These are phyloP conservation scores for Penicillium samsonianum DNA, from an alignment of 495 filamentous ascomycete species.

Conservation along the genomic window DNA sequence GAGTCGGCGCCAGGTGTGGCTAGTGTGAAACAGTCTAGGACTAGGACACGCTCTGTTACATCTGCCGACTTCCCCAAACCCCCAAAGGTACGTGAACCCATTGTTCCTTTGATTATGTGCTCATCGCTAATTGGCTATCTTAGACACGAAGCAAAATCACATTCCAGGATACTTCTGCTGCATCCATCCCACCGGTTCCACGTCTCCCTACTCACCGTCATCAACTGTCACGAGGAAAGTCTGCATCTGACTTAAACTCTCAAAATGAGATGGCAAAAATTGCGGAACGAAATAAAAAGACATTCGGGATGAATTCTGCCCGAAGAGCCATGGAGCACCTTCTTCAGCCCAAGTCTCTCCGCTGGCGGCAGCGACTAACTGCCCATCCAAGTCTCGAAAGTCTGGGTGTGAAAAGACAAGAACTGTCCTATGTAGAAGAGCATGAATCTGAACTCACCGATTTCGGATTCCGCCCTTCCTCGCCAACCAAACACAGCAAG, in stretches of 20 bases:
- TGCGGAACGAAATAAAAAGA: conserved; percentile 19
- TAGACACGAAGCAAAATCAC: conserved; percentile 7
- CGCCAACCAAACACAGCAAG: conserved; percentile 33
- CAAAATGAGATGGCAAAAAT: conserved; percentile 12
- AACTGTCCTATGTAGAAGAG: conserved; percentile 31
- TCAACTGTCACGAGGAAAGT: conserved; percentile 25
- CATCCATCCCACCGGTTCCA: conserved; percentile 17
- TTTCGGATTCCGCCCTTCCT: conserved; percentile 35
- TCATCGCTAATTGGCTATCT: background rate
- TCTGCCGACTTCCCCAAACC: conserved; percentile 10
- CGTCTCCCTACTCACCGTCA: conserved; percentile 21
- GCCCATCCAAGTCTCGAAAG: conserved; percentile 44
- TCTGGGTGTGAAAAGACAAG: conserved; percentile 35
- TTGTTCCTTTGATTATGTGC: background rate
- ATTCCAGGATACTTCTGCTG: conserved; percentile 12
- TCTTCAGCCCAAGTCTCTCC: conserved; percentile 28
- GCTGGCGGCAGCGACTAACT: conserved; percentile 36
- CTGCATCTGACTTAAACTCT: conserved; percentile 21
- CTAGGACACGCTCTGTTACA: conserved; percentile 9
- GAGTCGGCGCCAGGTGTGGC: conserved; percentile 18
- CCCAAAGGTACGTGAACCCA: conserved; percentile 6
- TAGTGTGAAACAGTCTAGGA: conserved; percentile 6
- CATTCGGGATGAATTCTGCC: conserved; percentile 19
- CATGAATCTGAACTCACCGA: conserved; percentile 24
- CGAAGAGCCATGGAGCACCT: conserved; percentile 24